Evolutionary conservation across 1,284 basidiomycete genomes (phyloP), one percentile per base, ranked within the genome.

Genomic region (Xerocomus minutiporus): DNA sequence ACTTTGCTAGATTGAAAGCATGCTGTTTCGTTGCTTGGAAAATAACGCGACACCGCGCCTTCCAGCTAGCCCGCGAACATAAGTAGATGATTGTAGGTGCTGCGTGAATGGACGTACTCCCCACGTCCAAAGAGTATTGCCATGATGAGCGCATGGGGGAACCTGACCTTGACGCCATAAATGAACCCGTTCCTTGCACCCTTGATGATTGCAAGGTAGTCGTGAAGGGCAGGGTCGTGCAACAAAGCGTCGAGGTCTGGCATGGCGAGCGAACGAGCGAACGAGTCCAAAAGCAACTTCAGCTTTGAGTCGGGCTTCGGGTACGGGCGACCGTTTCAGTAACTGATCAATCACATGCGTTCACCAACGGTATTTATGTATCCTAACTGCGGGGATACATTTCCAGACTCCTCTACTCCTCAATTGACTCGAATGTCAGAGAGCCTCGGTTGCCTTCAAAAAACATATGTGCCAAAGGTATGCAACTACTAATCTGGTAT

Each of bases 101-200:
- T 15, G 38, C 17, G 44, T 8, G 34, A 25, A 50, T 20, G 11
- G 28, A 82, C 89, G 70, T 60, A 93, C 88, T 91, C 83, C 76
- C 90, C 91, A 55, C 88, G 83, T 29, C 89, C 88, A 66, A 99
- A 99, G 28, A 99, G 77, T 56, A 97, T 82, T n/a, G 93, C 89
- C 96, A 99, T 99, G 52, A 99, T 88, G 26, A 99, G 76, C 2
- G 97, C 96, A 80, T 99, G 97, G n/a, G 97, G 97, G 67, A 97
- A 97, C 43, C 92, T 79, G 61, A 98, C 91, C 78, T 98, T 97
- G 64, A 89, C 88, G 46, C 88, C 88, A 59, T 91, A 91, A 7
- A 98, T 93, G 54, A 97, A 79, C 9, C 96, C 96, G 72, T 97
- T 98, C 31, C 96, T 83, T 31, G 93, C 92, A 43, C 94, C 96